Conservation (phyloP, 2,329 filamentous ascomycete species). For the Daldinia eschscholtzii region DNA sequence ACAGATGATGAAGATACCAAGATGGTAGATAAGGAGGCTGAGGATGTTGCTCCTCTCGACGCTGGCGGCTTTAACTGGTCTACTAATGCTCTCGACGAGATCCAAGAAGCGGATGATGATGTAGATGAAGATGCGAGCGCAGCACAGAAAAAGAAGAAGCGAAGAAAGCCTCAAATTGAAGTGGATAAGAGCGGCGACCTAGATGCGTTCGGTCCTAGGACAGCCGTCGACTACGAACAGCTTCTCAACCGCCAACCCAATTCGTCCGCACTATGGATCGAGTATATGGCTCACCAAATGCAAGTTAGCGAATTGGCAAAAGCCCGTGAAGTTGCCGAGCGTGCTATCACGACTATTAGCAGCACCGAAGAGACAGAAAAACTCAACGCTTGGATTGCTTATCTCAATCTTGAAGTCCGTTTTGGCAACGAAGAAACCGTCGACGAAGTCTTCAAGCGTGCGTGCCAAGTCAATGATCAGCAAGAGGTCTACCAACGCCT, state of each 20-base stretch:
- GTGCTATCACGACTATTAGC: constrained; percentile 90
- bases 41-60: constrained; percentile 68
- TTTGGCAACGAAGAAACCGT: constrained; percentile 87
- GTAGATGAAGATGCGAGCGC: constrained; percentile 56
- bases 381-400: constrained; percentile 93
- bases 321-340: constrained; percentile 89
- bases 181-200: constrained; percentile 93
- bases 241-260: constrained; percentile 92
- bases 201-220: constrained; percentile 88
- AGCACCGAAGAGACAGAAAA: constrained; percentile 93
- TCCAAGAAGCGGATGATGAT: constrained; percentile 64
- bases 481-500: constrained; percentile 90
- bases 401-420: constrained; percentile 92
- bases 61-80: constrained; percentile 90
- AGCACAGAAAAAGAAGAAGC: constrained; percentile 76
- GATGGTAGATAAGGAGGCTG: constrained; percentile 56
- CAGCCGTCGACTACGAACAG: constrained; percentile 91
- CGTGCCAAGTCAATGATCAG: constrained; percentile 93
- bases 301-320: constrained; percentile 89
- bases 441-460: constrained; percentile 89
- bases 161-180: constrained; percentile 80
- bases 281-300: constrained; percentile 99
- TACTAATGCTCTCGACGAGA: constrained; percentile 73
- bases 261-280: constrained; percentile 92
- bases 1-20: constrained; percentile 60